phyloP scores from a whole-genome alignment of 208 protist species.

The Eutreptiella sp. region DNA sequence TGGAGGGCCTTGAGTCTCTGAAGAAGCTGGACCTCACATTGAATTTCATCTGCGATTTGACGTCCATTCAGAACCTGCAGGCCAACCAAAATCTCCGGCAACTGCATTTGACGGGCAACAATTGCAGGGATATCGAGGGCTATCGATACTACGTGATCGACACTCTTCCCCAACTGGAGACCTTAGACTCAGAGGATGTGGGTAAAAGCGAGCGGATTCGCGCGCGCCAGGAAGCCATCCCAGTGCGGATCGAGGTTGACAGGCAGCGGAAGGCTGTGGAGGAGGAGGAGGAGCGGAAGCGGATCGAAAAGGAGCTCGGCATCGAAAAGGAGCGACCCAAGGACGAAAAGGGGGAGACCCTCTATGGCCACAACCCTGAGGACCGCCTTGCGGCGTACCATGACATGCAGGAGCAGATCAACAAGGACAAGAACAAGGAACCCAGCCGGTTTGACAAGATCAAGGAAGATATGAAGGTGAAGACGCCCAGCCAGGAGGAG shows the following conservation, averaged over 20 bases:
- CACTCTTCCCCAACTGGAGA: constrained; percentile 77
- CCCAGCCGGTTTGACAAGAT: constrained; percentile 52
- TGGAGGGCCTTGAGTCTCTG: constrained; percentile 85
- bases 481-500: constrained; percentile 65
- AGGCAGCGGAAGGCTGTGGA: constrained; percentile 27
- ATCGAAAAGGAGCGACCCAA: constrained; percentile 64
- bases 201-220: constrained; percentile 68
- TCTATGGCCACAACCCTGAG: constrained; percentile 77
- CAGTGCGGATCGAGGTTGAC: constrained; percentile 45
- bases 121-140: constrained; percentile 70
- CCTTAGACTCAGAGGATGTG: constrained; percentile 77
- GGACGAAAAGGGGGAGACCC: constrained; percentile 75
- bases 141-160: constrained; percentile 85
- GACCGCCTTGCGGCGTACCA: constrained; percentile 72
- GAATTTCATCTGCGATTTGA: constrained; percentile 88
- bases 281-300: constrained; percentile 59
- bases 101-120: constrained; percentile 89
- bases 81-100: constrained; percentile 71
- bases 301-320: constrained; percentile 55
- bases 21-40: constrained; percentile 91
- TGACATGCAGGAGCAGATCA: constrained; percentile 65
- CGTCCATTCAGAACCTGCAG: constrained; percentile 56
- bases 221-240: constrained; percentile 68
- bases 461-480: constrained; percentile 28
- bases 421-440: constrained; percentile 43